Evolutionary conservation across 371 early-diverging fungal species (phyloP), one percentile per base, ranked within the genome.

Genomic region (Actinomucor elegans): DNA sequence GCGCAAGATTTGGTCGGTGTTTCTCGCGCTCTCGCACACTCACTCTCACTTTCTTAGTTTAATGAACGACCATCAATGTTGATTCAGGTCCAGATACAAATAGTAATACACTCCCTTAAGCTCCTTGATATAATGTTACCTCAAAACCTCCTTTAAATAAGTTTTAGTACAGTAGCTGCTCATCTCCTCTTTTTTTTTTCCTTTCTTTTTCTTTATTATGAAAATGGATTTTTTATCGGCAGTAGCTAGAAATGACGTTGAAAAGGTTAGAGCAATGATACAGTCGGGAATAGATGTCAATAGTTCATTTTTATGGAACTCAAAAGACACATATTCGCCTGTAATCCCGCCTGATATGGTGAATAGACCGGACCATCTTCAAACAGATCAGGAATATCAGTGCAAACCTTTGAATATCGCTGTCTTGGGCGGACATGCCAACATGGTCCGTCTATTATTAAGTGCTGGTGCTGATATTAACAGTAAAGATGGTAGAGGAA

Each of bases 361-460:
- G 51, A 60, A 55, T 54, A 66, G 38, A 33, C 64, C 64, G 40
- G 66, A 71, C 33, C 68, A 52, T 46, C 55, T 72, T 43, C 76
- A 73, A 40, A 51, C 32, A 9, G 61, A 71, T 45, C 65, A 73
- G 50, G 68, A 69, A 23, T 84, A 83, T 61, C 70, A 69, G 23
- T 75, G 80, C 17, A 81, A 84, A 32, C 81, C 88, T 2, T 54
- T 90, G n/a, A 82, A 86, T 52, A 72, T 89, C 38, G 89, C 89
- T 17, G 86, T 86, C 5, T 46, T 87, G 10, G 82, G 84, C 35
- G 89, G 89, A 2, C 71, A 85, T 55, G 62, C 76, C 6, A 75
- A 82, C 34, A 85, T 86, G 74, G 77, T 83, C 2, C 53, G 77
- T 15, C 66, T 71, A 24, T 53, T 87, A 44, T 58, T 87, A 8